These are phyloP conservation scores for Globisporangium sylvaticum DNA, from an alignment of 352 stramenopile genomes.

Conservation along the genomic window DNA sequence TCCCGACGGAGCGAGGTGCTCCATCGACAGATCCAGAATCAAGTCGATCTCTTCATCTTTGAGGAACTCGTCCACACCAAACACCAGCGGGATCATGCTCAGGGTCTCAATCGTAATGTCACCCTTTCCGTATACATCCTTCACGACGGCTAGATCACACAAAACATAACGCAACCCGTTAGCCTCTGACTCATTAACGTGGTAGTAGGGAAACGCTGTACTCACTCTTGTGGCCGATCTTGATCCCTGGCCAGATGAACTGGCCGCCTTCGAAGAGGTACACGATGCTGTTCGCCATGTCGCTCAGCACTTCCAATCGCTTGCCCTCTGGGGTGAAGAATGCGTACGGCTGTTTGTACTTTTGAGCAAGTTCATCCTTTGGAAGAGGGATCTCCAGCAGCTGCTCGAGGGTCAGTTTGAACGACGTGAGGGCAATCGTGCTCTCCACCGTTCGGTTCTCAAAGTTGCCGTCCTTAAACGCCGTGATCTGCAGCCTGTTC, in stretches of 20 bases:
- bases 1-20: conserved; percentile 53
- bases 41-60: conserved; percentile 74
- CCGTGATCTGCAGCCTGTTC: conserved; percentile 41
- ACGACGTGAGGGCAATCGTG: conserved; percentile 28
- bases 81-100: conserved; percentile 65
- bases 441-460: conserved; percentile 26
- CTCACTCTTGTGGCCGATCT: conserved; percentile 63
- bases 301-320: conserved; percentile 38
- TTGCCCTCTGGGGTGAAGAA: conserved; percentile 59
- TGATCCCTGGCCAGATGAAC: conserved; percentile 71
- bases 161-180: neutral
- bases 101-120: conserved; percentile 56
- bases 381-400: conserved; percentile 34
- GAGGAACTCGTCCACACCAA: conserved; percentile 69
- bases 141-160: conserved; percentile 29
- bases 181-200: neutral
- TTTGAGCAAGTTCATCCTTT: conserved; percentile 22
- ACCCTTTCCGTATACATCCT: conserved; percentile 36
- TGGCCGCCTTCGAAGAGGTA: conserved; percentile 74
- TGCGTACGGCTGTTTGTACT: conserved; percentile 68
- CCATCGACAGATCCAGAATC: conserved; percentile 62
- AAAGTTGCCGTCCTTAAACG: conserved; percentile 57
- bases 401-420: conserved; percentile 34
- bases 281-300: conserved; percentile 44
- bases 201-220: neutral